Evolutionary conservation across 2,329 filamentous ascomycete genomes (phyloP).

Genomic region (Colletotrichum lentis): DNA sequence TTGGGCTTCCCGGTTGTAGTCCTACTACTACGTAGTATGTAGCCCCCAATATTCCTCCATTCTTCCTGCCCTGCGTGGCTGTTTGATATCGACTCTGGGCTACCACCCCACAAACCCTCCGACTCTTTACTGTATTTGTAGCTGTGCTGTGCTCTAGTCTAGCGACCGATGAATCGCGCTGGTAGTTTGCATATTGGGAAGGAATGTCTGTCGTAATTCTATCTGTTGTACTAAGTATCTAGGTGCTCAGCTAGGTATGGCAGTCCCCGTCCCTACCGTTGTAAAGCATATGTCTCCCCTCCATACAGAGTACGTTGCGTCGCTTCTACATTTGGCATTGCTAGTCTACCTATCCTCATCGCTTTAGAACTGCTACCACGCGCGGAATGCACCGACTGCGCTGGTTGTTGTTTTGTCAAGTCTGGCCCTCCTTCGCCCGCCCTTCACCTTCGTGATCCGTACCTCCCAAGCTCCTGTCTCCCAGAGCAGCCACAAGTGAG

Average conservation of each 20-base stretch:
- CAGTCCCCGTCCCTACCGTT: neutral
- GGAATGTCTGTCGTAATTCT: neutral
- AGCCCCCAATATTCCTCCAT: constrained; percentile 6
- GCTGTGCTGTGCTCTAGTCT: neutral
- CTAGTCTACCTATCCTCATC: neutral
- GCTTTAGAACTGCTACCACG: neutral
- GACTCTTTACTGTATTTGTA: neutral
- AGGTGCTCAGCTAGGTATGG: neutral
- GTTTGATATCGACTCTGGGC: neutral
- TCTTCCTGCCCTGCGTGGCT: neutral
- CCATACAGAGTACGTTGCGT: neutral
- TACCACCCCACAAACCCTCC: neutral
- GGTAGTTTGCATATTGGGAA: neutral
- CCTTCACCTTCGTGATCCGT: neutral
- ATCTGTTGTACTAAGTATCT: neutral
- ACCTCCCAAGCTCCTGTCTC: neutral
- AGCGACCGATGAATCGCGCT: neutral
- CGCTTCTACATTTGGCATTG: neutral
- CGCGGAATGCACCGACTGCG: neutral
- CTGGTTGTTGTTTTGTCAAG: neutral
- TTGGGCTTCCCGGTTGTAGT: neutral
- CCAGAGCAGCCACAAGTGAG: neutral
- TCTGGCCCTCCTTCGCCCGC: neutral
- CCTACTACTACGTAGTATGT: too few species aligned
- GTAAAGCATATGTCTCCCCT: constrained; percentile 10